Percentiles rank a stretch among this genome's conserved stretches.
phyloP scores from a whole-genome alignment of 805 yeast species.

The Schizosaccharomyces osmophilus region DNA sequence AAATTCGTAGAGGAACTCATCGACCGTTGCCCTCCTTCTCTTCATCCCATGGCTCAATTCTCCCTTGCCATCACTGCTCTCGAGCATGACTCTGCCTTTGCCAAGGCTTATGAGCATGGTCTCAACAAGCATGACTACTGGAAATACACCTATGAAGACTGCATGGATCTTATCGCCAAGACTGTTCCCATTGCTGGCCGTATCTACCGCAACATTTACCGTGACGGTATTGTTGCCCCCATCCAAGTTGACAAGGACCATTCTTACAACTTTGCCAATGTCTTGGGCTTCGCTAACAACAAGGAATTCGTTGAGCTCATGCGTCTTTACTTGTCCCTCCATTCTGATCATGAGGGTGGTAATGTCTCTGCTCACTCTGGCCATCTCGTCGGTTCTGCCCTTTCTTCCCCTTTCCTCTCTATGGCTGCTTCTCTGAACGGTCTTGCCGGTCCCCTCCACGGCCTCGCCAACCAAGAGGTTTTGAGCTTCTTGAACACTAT shows the following conservation, averaged over 20 bases:
- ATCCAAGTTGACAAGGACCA: slow-evolving; percentile 26
- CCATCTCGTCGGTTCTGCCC: slow-evolving; percentile 60
- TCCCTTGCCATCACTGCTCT: slow-evolving; percentile 61
- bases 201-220: slow-evolving; percentile 64
- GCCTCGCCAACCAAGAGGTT: slow-evolving; percentile 69
- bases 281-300: slow-evolving; percentile 31
- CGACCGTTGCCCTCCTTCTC: slow-evolving; percentile 47
- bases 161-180: slow-evolving; percentile 57
- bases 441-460: slow-evolving; percentile 69
- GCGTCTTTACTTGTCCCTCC: slow-evolving; percentile 49
- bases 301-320: slow-evolving; percentile 37
- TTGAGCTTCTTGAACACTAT: slow-evolving; percentile 45
- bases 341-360: slow-evolving; percentile 69
- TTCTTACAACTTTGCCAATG: slow-evolving; percentile 39
- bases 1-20: slow-evolving; percentile 49
- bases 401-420: slow-evolving; percentile 51
- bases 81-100: slow-evolving; percentile 60
- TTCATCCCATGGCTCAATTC: slow-evolving; percentile 81
- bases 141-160: slow-evolving; percentile 63
- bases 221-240: slow-evolving; percentile 43
- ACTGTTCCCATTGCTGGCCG: slow-evolving; percentile 59
- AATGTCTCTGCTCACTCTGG: slow-evolving; percentile 65
- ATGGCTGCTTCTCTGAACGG: slow-evolving; percentile 63
- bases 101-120: slow-evolving; percentile 68
- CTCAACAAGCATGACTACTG: slow-evolving; percentile 62